phyloP scores from a whole-genome alignment of 179 eudicot species.

The Silene coronaria region DNA sequence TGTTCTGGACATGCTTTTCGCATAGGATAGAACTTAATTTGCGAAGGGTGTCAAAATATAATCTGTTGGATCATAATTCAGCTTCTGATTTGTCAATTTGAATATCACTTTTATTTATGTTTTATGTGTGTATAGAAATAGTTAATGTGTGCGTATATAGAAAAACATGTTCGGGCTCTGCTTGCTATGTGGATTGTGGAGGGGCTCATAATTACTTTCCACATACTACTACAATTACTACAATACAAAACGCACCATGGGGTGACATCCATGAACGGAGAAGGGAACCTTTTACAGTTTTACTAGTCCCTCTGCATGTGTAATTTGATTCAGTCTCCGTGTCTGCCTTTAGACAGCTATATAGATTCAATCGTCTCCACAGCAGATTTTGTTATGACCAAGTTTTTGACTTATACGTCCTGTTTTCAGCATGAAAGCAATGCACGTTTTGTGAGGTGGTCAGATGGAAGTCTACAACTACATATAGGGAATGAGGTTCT shows the following conservation, averaged over 20 bases:
- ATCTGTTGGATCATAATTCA: too few species aligned
- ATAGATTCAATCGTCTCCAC: not conserved
- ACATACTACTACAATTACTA: too few species aligned
- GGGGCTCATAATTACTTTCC: too few species aligned
- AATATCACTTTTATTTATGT: too few species aligned
- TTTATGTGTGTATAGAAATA: too few species aligned
- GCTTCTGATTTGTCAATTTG: too few species aligned
- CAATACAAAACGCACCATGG: not conserved
- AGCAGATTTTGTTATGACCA: not conserved
- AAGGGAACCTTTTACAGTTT: not conserved
- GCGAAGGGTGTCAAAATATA: too few species aligned
- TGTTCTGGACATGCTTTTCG: too few species aligned
- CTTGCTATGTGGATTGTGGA: too few species aligned
- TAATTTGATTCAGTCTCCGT: not conserved
- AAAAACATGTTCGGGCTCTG: too few species aligned
- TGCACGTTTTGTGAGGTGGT: slow-evolving; percentile 96
- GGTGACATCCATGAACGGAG: not conserved
- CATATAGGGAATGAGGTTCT: slow-evolving; percentile 94
- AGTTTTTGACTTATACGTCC: slow-evolving; percentile 10
- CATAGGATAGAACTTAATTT: too few species aligned
- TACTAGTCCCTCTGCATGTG: not conserved
- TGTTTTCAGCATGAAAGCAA: slow-evolving; percentile 82
- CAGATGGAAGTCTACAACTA: slow-evolving; percentile 93
- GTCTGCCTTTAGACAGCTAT: not conserved
- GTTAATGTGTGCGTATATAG: too few species aligned